These are phyloP conservation scores for Mucor piriformis DNA, from an alignment of 371 early-diverging fungal species.

Conservation along the genomic window DNA sequence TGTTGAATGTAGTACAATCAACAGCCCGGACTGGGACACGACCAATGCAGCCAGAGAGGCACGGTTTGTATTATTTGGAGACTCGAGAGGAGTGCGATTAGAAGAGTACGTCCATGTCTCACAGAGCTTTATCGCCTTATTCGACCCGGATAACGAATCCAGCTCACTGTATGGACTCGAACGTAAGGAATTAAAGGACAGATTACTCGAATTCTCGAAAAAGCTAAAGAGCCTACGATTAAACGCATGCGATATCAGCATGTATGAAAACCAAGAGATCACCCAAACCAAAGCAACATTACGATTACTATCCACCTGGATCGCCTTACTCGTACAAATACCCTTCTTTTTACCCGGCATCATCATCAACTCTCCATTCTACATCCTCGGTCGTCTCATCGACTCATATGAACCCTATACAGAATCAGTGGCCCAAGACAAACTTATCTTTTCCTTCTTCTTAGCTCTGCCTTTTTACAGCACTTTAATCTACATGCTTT, in stretches of 20 bases:
- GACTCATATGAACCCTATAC: slow-evolving; percentile 53
- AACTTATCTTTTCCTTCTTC: slow-evolving; percentile 42
- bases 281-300: slow-evolving; percentile 36
- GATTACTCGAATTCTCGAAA: slow-evolving; percentile 40
- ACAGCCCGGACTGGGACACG: slow-evolving; percentile 63
- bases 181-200: slow-evolving; percentile 34
- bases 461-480: slow-evolving; percentile 45
- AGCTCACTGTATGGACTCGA: slow-evolving; percentile 13
- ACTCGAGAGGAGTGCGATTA: slow-evolving; percentile 37
- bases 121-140: slow-evolving; percentile 44
- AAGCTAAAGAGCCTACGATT: slow-evolving; percentile 42
- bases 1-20: slow-evolving; percentile 56
- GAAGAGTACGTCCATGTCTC: slow-evolving; percentile 54
- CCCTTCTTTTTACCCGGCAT: slow-evolving; percentile 62
- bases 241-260: slow-evolving; percentile 45
- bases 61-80: slow-evolving; percentile 50
- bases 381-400: slow-evolving; percentile 44
- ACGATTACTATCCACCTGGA: slow-evolving; percentile 40
- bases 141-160: slow-evolving; percentile 31
- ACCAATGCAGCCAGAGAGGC: slow-evolving; percentile 50
- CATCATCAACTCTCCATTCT: slow-evolving; percentile 58
- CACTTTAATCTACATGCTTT: slow-evolving; percentile 33
- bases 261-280: slow-evolving; percentile 49
- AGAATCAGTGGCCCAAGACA: slow-evolving; percentile 59
- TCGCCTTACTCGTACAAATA: slow-evolving; percentile 43